A percentile compares a stretch with the other conserved stretches of the same genome.
Evolutionary conservation across 345 rosid genomes (phyloP).

Genomic region (Crucihimalaya himalaica): DNA sequence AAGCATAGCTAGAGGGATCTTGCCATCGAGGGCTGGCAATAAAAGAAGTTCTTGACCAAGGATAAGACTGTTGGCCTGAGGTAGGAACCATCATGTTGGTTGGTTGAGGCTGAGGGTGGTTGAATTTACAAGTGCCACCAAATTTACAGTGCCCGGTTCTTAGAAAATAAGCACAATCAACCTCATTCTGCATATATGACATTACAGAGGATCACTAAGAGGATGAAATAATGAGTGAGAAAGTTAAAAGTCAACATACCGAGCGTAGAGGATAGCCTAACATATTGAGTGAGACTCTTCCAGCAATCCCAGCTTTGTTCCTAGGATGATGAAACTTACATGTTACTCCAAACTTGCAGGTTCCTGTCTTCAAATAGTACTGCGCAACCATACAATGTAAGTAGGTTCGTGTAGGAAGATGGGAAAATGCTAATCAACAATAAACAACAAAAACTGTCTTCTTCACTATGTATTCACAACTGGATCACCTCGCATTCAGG

Average conservation of each 20-base stretch:
- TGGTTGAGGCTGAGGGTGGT: slow-evolving; percentile 97
- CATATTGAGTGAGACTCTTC: slow-evolving; percentile 83
- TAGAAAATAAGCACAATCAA: slow-evolving; percentile 87
- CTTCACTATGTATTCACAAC: not conserved
- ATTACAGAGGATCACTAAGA: not conserved
- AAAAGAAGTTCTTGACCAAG: slow-evolving; percentile 91
- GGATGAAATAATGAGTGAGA: not conserved
- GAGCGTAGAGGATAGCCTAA: slow-evolving; percentile 93
- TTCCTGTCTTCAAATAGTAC: slow-evolving; percentile 97
- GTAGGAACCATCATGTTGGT: slow-evolving; percentile 88
- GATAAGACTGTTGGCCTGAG: slow-evolving; percentile 70
- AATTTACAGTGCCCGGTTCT: slow-evolving; percentile 98
- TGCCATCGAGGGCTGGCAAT: slow-evolving; percentile 97
- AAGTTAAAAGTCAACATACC: slow-evolving; percentile 45
- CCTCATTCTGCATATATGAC: slow-evolving; percentile 62
- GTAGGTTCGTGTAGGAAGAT: not conserved
- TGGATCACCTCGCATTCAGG: slow-evolving; percentile 89
- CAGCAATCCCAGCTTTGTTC: slow-evolving; percentile 93
- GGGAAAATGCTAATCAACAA: slow-evolving; percentile 2
- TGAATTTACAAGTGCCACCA: slow-evolving; percentile 91
- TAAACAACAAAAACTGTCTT: not conserved
- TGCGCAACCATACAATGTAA: slow-evolving; percentile 42
- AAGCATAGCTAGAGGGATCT: slow-evolving; percentile 80
- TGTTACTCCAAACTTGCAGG: slow-evolving; percentile 99
- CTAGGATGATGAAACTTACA: slow-evolving; percentile 99